Evolutionary conservation across 345 rosid genomes (phyloP), one percentile per base, ranked within the genome.

Genomic region (Limnanthes douglasii): DNA sequence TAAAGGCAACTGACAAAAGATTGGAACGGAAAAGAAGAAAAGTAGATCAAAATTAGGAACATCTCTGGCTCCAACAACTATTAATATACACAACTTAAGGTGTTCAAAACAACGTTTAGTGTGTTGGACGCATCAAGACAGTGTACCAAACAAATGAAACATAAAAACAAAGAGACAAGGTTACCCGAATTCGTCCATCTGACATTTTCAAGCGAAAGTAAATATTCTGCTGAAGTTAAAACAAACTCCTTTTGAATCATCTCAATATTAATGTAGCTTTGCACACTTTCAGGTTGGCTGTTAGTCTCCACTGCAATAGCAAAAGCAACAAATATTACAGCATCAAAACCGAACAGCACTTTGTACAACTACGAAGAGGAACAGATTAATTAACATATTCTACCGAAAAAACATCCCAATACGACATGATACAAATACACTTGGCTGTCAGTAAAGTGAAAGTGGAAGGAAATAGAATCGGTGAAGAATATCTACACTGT

Each of bases 201-300:
- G 20, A 77, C 51, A 44, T 72, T 74, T 57, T 67, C 68, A 43
- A 75, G 57, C 25, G 72, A 80, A 41, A 90, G 94, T 56, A 70
- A 48, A 59, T 70, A 69, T 61, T 84, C 94, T 23, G 92, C 95
- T 4, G 88, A 72, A 26, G 92, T 77, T 29, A 80, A 64, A 39
- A 90, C 66, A 62, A 64, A 74, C 66, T 90, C 94, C 34, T 53
- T 61, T 56, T 90, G 77, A 47, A 90, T 78, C 53, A 62, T 62
- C 60, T 72, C 75, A 0, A 70, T 60, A 57, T 72, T 84, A 46
- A 84, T 51, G 61, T 53, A 72, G 54, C 41, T 48, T 42, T 55
- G 73, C 34, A 18, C 43, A 28, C 60, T 53, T 48, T 31, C 70
- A 38, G 67, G 55, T 42, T 45, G 76, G 27, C 46, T 48, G 39